phyloP scores from a whole-genome alignment of 2,329 filamentous ascomycete genomes.

The Colletotrichum magnum region DNA sequence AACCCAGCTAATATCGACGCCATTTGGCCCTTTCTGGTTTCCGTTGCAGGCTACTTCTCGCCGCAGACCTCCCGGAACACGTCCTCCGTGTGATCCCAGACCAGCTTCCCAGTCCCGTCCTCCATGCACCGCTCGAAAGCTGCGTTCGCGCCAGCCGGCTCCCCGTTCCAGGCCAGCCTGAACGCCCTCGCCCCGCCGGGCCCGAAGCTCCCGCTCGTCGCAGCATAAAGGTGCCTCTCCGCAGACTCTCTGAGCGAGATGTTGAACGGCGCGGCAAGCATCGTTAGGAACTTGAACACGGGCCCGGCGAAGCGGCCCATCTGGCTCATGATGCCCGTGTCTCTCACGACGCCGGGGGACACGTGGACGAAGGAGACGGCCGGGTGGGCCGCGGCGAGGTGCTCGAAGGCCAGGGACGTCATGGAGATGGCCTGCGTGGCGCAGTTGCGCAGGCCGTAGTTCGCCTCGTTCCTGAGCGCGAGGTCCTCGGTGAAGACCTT shows the following conservation, averaged over 20 bases:
- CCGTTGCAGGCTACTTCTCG: not conserved
- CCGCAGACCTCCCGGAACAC: not conserved
- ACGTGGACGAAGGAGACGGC: conserved; percentile 44
- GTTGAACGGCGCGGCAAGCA: not conserved
- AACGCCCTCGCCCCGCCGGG: not conserved
- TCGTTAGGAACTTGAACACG: not conserved
- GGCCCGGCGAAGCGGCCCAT: not conserved
- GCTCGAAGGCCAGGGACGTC: conserved; percentile 62
- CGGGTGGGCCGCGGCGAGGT: conserved; percentile 59
- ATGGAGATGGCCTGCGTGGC: conserved; percentile 62
- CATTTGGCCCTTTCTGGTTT: not conserved
- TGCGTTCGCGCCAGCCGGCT: not conserved
- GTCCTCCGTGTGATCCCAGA: not conserved
- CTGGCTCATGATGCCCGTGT: not conserved
- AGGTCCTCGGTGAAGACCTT: conserved; percentile 49
- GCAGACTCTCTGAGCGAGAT: not conserved
- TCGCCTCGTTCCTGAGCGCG: conserved; percentile 50
- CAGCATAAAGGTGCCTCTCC: not conserved
- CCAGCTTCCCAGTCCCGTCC: not conserved
- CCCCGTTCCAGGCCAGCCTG: not conserved
- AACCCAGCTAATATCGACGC: no score
- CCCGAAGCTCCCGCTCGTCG: not conserved
- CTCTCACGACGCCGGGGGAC: not conserved
- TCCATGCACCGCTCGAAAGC: not conserved
- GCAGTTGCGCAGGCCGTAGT: conserved; percentile 51